A percentile compares a stretch with the other conserved stretches of the same genome.
Evolutionary conservation across 2,329 filamentous ascomycete genomes (phyloP).

Genomic region (Fusarium sp.): DNA sequence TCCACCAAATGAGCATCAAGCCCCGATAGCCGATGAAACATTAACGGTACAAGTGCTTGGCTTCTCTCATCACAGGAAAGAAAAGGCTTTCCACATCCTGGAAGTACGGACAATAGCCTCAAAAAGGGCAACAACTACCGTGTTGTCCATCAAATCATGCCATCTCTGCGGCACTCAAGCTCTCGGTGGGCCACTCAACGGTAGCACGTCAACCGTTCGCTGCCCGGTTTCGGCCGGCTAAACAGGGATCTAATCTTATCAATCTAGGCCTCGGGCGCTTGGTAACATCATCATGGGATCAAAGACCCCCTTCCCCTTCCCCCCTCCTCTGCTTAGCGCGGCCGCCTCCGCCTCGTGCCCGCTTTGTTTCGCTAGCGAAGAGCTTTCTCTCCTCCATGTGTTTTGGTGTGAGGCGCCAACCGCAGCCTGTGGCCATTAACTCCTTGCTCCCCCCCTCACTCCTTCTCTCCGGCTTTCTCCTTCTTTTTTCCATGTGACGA

Average conservation of each 20-base stretch:
- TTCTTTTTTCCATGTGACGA: slow-evolving; percentile 3
- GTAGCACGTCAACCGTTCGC: slow-evolving; percentile 1
- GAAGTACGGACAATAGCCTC: background rate
- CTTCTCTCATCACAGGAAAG: background rate
- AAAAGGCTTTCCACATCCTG: background rate
- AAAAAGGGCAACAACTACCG: background rate
- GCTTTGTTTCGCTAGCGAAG: slow-evolving; percentile 19
- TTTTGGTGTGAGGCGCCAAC: slow-evolving; percentile 6
- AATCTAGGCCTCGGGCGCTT: slow-evolving; percentile 43
- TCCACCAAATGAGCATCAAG: background rate
- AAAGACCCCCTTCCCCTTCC: background rate
- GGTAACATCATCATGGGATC: slow-evolving; percentile 43
- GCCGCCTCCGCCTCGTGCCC: slow-evolving; percentile 32
- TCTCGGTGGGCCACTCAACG: background rate
- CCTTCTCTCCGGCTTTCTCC: background rate
- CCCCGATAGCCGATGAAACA: background rate
- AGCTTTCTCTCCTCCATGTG: background rate
- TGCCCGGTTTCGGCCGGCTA: slow-evolving; percentile 31
- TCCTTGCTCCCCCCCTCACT: slow-evolving; percentile 10
- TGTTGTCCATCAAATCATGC: background rate
- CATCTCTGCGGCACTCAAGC: slow-evolving; percentile 2
- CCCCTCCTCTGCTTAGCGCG: slow-evolving; percentile 39
- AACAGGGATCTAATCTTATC: slow-evolving; percentile 52
- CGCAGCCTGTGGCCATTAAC: slow-evolving; percentile 21
- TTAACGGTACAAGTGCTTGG: background rate